Evolutionary conservation across 768 basidiomycete species (phyloP), one percentile per base, ranked within the genome.

Genomic region (Mycena maculata): DNA sequence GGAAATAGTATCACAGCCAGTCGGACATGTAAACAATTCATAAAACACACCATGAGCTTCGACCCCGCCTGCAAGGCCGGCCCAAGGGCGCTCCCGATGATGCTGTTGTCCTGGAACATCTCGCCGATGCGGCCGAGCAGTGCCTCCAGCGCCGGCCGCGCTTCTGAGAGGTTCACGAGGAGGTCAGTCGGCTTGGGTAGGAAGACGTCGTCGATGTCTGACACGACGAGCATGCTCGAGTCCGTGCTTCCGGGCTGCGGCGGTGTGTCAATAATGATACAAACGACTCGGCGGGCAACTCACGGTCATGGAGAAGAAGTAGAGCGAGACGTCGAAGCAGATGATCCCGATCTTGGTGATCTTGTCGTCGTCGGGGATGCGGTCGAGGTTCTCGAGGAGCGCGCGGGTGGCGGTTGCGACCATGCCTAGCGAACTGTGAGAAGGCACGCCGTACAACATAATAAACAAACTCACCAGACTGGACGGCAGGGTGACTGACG

Each of bases 71-170:
- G 96, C 45, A 99, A 81, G 28, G 95, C 98, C 20, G 97, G 94
- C 28, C 98, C 96, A 73, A 99, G 82, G 3, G 98, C 98, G 78
- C 93, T 96, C 4, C 96, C 97, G 63, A 96, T 90, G 30, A 91
- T 90, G 75, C 91, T 91, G 67, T 94, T 95, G n/a, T 99, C 97
- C 77, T 92, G 89, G 88, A 99, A 99, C 97, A 99, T 99, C 62
- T 96, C 97, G 72, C 90, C 93, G 60, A 99, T 85, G 58, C 92
- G 84, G 20, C 90, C 88, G 1, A 99, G 86, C 25, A 99, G 86
- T 18, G 85, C 80, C 76, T 99, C 97, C 49, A 99, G 80, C 2
- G 91, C 89, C 0, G 88, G 81, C 44, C 93, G 89, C 12, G 92
- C 86, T 80, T 99, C 98, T 15, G 89, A 86, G 66, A 99, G 83